Base-by-base conservation (phyloP, 225 moss, liverwort and hornwort species). In the Physcomitrium patens region DNA sequence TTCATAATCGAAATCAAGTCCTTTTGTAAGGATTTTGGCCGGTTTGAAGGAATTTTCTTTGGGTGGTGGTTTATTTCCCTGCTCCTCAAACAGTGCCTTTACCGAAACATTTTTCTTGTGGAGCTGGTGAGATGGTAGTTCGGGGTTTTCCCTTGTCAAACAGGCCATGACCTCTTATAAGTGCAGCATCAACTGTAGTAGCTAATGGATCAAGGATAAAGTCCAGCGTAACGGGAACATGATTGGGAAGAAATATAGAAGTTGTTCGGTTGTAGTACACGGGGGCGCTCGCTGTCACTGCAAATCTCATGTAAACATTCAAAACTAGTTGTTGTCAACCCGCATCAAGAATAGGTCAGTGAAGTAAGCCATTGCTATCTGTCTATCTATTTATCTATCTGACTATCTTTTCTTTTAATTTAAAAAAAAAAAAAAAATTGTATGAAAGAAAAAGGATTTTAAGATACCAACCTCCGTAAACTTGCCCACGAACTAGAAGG, bases 201-300 rank as follows among this genome's bases (percentile, higher is more conserved):
- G 77, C 52, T 20, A 77, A 23, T 20, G 90, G 92, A 42, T 91
- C 84, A 20, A 95, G 86, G 72, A 89, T 76, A 73, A 95, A 95
- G 57, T 92, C 92, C 24, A 93, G 59, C 20, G 56, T 86, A 16
- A 79, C 79, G 47, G 89, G 72, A 45, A 75, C 81, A 43, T 72
- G 75, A 42, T 73, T 69, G 9, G 88, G 72, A 12, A 95, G 87
- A 65, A 90, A 69, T 23, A 93, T 74, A 18, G 80, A 69, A 23
- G 82, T 87, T n/a, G 78, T 85, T 61, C 86, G 78, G 64, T 60
- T 88, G 7, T 72, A 17, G 72, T 85, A 93, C 19, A 89, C 93
- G 20, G 59, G 61, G 81, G 85, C 76, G 76, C 77, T 81, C 37
- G 93, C 95, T 27, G 85, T 86, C 78, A 95, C 92, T 95, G 90